Conservation (phyloP, 805 yeast species). For the Schizosaccharomyces cryophilus region DNA sequence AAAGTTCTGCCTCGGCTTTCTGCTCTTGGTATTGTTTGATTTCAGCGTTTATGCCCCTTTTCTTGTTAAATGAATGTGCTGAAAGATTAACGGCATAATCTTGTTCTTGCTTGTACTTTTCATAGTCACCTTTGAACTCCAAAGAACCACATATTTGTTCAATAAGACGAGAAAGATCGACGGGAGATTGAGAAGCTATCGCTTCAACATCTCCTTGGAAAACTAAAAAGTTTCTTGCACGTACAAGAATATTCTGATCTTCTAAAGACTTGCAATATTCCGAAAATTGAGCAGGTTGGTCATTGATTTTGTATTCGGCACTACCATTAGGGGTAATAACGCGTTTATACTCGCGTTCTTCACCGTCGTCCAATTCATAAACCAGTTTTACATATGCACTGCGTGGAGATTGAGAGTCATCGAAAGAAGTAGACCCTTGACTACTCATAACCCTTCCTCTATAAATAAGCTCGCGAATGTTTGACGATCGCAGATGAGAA, state of each 20-base stretch:
- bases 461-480: conserved; percentile 53
- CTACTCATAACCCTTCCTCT: conserved; percentile 30
- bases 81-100: conserved; percentile 43
- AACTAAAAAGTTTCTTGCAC: conserved; percentile 75
- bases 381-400: conserved; percentile 57
- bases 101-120: conserved; percentile 31
- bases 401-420: conserved; percentile 4
- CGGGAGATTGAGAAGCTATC: conserved; percentile 66
- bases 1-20: conserved; percentile 42
- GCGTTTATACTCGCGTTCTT: conserved; percentile 36
- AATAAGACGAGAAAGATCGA: conserved; percentile 43
- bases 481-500: conserved; percentile 47
- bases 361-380: conserved; percentile 38
- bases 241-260: conserved; percentile 57
- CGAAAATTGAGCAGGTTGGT: conserved; percentile 30
- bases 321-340: conserved; percentile 27
- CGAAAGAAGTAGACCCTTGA: conserved; percentile 10
- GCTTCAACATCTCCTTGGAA: conserved; percentile 94
- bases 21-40: conserved; percentile 58
- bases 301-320: conserved; percentile 46
- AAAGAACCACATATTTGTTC: conserved; percentile 55
- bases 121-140: conserved; percentile 45
- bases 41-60: conserved; percentile 47
- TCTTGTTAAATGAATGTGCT: conserved; percentile 37
- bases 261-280: conserved; percentile 46